Evolutionary conservation across 495 filamentous ascomycete genomes (phyloP), one percentile per base, ranked within the genome.

Genomic region (Aspergillus sclerotiicarbonarius): DNA sequence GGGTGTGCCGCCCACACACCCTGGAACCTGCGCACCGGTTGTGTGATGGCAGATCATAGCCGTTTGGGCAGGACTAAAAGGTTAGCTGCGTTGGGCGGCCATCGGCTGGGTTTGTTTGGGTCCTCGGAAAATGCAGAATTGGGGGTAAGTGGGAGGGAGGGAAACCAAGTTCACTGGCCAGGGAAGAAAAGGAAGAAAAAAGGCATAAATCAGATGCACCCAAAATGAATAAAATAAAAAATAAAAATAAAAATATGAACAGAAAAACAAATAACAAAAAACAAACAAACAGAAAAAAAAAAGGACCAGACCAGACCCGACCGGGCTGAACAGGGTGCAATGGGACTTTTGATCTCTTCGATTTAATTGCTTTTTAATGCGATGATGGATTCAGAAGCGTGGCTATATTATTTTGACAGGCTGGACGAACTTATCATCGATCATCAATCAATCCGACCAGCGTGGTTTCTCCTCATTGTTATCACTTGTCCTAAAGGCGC

Each of bases 41-140:
- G 50, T 60, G 62, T 61, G 58, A 60, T 64, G 62, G 62, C 58
- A 57, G 62, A 64, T 64, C 62, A 51, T 60, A 31, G 52, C 62
- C n/a, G 47, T 60, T 64, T 57, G 10, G 58, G 46, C 29, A 20
- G 54, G 25, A 50, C 54, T 53, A 56, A 37, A 19, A 30, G 52
- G 33, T 52, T 59, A 56, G 47, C 53, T 49, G 47, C 43, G 16
- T 56, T 58, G 18, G 47, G 13, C 13, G 47, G 25, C 20, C 46
- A 30, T 9, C 8, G 33, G 33, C 3, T 13, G 4, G 16, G 15
- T 33, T n/a, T 33, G 18, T 20, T 48, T 25, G n/a, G 18, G 41
- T 16, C 12, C 30, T 16, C 30, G 37, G 37, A 33, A 48, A 39
- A 49, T 46, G 20, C 15, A 41, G 41, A 32, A 51, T 33, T 41